Evolutionary conservation across 2,329 filamentous ascomycete genomes (phyloP).

Genomic region (Colletotrichum gigasporum): DNA sequence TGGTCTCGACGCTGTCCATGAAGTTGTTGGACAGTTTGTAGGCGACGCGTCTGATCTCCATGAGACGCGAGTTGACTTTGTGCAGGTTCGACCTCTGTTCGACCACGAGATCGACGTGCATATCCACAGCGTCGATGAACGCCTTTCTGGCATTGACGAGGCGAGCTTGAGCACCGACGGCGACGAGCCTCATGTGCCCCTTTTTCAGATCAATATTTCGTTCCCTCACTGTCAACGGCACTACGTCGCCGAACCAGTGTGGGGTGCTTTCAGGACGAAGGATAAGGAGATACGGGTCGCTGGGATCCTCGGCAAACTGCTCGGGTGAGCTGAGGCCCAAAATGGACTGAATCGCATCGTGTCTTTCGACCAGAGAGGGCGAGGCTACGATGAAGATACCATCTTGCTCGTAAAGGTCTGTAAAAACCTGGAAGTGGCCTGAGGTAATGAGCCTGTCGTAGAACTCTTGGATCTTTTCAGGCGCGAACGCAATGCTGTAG

Average conservation of each 20-base stretch:
- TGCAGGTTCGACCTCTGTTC: conserved; percentile 94
- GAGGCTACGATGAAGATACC: conserved; percentile 88
- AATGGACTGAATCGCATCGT: conserved; percentile 85
- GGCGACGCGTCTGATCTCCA: conserved; percentile 93
- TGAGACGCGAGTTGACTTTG: conserved; percentile 89
- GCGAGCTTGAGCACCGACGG: conserved; percentile 83
- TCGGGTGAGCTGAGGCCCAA: conserved; percentile 74
- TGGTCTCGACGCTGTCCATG: conserved; percentile 97
- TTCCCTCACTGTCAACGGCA: conserved; percentile 77
- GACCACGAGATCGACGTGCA: conserved; percentile 87
- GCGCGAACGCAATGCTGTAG: conserved; percentile 81
- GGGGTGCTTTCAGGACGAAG: conserved; percentile 83
- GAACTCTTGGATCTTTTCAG: conserved; percentile 76
- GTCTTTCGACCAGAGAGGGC: conserved; percentile 76
- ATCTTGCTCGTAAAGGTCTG: conserved; percentile 74
- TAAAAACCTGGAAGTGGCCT: conserved; percentile 88
- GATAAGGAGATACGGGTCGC: conserved; percentile 86
- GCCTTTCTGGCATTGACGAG: conserved; percentile 81
- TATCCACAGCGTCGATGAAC: conserved; percentile 81
- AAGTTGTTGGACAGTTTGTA: conserved; percentile 98
- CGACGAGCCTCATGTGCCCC: conserved; percentile 87
- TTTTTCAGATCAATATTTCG: conserved; percentile 86
- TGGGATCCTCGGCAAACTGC: conserved; percentile 72
- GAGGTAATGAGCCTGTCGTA: conserved; percentile 83
- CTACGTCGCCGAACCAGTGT: conserved; percentile 82